Percentiles rank a stretch among this genome's conserved stretches.
phyloP scores from a whole-genome alignment of 805 yeast genomes.

The Candida dajiaensis region DNA sequence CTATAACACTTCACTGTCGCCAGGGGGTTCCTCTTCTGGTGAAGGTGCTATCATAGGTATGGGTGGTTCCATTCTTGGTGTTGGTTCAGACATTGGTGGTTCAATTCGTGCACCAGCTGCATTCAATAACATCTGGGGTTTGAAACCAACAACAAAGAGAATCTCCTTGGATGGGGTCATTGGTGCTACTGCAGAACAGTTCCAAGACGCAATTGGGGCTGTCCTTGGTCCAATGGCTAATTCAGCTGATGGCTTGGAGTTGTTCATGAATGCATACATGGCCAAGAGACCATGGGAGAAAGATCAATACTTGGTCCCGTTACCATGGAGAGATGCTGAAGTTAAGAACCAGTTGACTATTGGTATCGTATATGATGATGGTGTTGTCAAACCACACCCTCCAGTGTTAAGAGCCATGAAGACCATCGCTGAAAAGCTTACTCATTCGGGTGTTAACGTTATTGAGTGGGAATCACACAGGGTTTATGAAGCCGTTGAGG shows the following conservation, averaged over 20 bases:
- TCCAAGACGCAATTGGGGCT: constrained; percentile 52
- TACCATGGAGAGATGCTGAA: constrained; percentile 34
- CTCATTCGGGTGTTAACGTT: constrained; percentile 52
- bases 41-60: constrained; percentile 60
- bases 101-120: constrained; percentile 67
- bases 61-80: constrained; percentile 56
- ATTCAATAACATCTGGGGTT: constrained; percentile 52
- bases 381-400: constrained; percentile 60
- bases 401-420: constrained; percentile 55
- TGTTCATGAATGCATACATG: constrained; percentile 54
- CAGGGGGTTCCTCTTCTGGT: constrained; percentile 75
- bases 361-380: constrained; percentile 61
- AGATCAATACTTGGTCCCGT: constrained; percentile 31
- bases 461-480: constrained; percentile 53
- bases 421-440: constrained; percentile 46
- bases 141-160: constrained; percentile 57
- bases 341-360: constrained; percentile 42
- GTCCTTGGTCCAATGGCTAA: constrained; percentile 68
- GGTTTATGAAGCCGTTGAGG: constrained; percentile 51
- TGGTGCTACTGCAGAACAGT: constrained; percentile 9
- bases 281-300: constrained; percentile 49
- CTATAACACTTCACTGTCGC: constrained; percentile 47
- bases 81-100: constrained; percentile 72
- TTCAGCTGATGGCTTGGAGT: constrained; percentile 58
- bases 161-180: constrained; percentile 23